Evolutionary conservation across 2,329 filamentous ascomycete genomes (phyloP).

Genomic region (Diaporthe destruens): DNA sequence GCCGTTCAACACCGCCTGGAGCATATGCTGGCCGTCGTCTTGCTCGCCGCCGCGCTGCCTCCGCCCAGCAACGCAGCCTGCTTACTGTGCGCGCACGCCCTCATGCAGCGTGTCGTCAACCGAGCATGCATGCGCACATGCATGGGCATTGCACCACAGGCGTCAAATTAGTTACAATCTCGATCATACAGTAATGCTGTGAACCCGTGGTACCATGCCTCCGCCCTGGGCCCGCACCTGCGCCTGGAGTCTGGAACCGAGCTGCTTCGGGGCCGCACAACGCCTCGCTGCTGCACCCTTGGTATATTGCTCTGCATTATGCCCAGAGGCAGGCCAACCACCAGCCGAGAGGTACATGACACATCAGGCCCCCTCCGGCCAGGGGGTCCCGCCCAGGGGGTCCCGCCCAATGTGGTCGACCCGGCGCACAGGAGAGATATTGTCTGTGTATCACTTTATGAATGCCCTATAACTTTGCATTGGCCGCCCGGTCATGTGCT

Average conservation of each 20-base stretch:
- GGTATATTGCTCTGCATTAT: slow-evolving; percentile 15
- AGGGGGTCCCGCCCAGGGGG: not conserved
- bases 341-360: not conserved
- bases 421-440: not conserved
- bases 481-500: slow-evolving; percentile 29
- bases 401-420: not conserved
- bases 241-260: slow-evolving; percentile 16
- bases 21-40: too few species aligned
- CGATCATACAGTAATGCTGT: slow-evolving; percentile 23
- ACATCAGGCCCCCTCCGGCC: not conserved
- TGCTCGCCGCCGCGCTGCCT: not conserved
- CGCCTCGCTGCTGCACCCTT: slow-evolving; percentile 9
- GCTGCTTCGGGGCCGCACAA: slow-evolving; percentile 5
- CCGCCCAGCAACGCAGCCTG: not conserved
- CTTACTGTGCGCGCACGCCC: not conserved
- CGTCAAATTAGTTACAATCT: slow-evolving; percentile 21
- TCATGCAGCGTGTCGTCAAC: slow-evolving; percentile 16
- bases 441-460: not conserved
- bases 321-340: not conserved
- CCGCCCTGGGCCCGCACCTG: not conserved
- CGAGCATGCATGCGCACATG: slow-evolving; percentile 14
- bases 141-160: slow-evolving; percentile 15
- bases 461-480: slow-evolving; percentile 6
- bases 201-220: not conserved
- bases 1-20: not conserved